Base-by-base conservation (phyloP, 2,329 filamentous ascomycete genomes). In the Coniella vitis region DNA sequence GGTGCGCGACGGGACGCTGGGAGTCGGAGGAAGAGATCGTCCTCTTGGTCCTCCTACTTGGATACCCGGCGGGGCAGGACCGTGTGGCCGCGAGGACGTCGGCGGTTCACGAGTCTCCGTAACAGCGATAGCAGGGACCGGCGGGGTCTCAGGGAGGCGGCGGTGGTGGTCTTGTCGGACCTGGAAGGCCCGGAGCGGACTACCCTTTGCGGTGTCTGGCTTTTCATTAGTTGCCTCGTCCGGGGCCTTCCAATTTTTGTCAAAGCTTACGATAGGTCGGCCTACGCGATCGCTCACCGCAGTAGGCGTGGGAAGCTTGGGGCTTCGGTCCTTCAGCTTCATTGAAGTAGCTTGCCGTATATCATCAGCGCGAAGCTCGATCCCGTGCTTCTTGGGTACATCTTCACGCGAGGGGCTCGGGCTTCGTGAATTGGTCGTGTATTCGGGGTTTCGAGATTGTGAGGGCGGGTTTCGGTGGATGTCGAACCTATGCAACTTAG, bases 181-280 rank as follows among this genome's bases (percentile, higher is more conserved):
- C 53, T 54, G 54, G 54, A 50, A 53, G 51, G 46, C 47, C 48
- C 52, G 43, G 52, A 45, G 46, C 46, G 42, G 49, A 52, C 49
- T 42, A 49, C 49, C 49, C 34, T 52, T 51, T 46, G 40, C 40
- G 50, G 46, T 52, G 65, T 75, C 73, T 70, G 78, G 72, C 68
- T 84, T 86, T 71, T 79, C 69, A 80, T 89, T 84, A 75, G 86
- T 75, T 67, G 73, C 74, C 73, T 78, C 74, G 64, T 86, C 82
- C 64, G 83, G 79, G 63, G 82, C 78, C 74, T 82, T 86, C 83
- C 88, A 95, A 64, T 85, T 79, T 61, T 79, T 79, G 69, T 95
- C 80, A 76, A 97, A 97, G 77, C 91, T 97, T 75, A 97, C 91
- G 74, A 97, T 97, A 55, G 91, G 91, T 63, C 91, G 83, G 59